A percentile compares a stretch with the other conserved stretches of the same genome.
These are phyloP conservation scores for Hymenoscyphus fructigenus DNA, from an alignment of 2,329 filamentous ascomycete species.

Conservation along the genomic window DNA sequence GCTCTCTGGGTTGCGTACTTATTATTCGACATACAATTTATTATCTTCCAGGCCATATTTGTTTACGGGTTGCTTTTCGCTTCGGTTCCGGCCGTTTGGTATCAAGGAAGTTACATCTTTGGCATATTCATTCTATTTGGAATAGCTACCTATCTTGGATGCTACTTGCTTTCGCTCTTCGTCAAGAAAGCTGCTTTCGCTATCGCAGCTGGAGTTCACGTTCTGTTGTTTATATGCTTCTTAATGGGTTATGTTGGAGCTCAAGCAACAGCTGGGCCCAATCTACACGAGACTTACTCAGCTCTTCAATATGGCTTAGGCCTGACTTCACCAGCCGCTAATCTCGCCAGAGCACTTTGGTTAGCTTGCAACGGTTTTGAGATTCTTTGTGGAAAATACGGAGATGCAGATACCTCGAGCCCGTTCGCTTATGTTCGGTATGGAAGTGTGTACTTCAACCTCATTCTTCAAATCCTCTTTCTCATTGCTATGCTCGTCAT, in stretches of 20 bases:
- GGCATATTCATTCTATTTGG: slow-evolving; percentile 31
- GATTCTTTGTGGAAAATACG: slow-evolving; percentile 31
- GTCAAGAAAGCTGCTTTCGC: slow-evolving; percentile 31
- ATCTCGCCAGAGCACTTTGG: slow-evolving; percentile 56
- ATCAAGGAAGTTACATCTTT: slow-evolving; percentile 25
- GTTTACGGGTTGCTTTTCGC: slow-evolving; percentile 27
- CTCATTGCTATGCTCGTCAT: slow-evolving; percentile 20
- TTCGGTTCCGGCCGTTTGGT: slow-evolving; percentile 22
- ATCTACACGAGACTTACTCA: slow-evolving; percentile 51
- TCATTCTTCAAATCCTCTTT: slow-evolving; percentile 32
- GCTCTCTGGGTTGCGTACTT: slow-evolving; percentile 32
- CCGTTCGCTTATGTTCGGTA: slow-evolving; percentile 29
- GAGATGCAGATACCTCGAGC: slow-evolving; percentile 20
- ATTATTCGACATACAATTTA: slow-evolving; percentile 32
- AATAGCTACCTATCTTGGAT: slow-evolving; percentile 31
- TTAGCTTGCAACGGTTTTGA: slow-evolving; percentile 40
- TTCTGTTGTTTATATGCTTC: slow-evolving; percentile 46
- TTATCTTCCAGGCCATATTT: slow-evolving; percentile 27
- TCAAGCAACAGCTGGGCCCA: slow-evolving; percentile 55
- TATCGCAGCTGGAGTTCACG: slow-evolving; percentile 30
- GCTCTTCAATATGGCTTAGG: slow-evolving; percentile 57
- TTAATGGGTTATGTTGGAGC: slow-evolving; percentile 50
- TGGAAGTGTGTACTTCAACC: slow-evolving; percentile 29
- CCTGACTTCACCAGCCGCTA: slow-evolving; percentile 56
- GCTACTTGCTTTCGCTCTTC: slow-evolving; percentile 30